Conservation (phyloP, 2,329 filamentous ascomycete genomes). For the Ophiostoma populinum region DNA sequence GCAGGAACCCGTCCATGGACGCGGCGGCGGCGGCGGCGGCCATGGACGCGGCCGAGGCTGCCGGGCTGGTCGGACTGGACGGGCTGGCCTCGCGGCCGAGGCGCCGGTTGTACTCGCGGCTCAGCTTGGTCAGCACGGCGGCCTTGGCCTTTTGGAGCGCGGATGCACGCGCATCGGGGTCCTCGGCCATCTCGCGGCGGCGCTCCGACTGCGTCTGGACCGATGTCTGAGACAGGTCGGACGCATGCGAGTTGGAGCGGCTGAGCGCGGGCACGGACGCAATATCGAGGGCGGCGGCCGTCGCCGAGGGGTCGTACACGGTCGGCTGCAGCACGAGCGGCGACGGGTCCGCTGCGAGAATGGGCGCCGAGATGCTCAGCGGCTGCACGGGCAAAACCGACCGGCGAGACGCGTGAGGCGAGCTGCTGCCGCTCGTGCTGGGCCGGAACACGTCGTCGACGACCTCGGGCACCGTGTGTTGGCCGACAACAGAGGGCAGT, state of each 20-base stretch:
- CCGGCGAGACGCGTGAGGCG: too few relatives aligned
- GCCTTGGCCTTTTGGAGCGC: slow-evolving; percentile 42
- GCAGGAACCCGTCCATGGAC: slow-evolving; percentile 13
- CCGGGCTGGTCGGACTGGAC: slow-evolving; percentile 1
- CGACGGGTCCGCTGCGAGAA: slow-evolving; percentile 29
- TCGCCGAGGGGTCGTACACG: slow-evolving; percentile 31
- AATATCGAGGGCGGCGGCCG: slow-evolving; percentile 2
- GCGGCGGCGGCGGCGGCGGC: slow-evolving; percentile 7
- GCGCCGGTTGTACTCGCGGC: slow-evolving; percentile 27
- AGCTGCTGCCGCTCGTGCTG: slow-evolving; percentile 4
- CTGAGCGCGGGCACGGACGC: background rate
- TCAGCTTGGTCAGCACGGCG: slow-evolving; percentile 41
- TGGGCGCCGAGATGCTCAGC: slow-evolving; percentile 30
- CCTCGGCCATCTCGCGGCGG: slow-evolving; percentile 25
- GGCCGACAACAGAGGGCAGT: slow-evolving; percentile 1
- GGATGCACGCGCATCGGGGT: slow-evolving; percentile 34
- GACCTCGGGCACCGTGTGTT: background rate
- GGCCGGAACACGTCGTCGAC: slow-evolving; percentile 12
- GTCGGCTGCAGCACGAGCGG: slow-evolving; percentile 38
- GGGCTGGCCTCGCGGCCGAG: slow-evolving; percentile 10
- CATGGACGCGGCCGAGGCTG: slow-evolving; percentile 4
- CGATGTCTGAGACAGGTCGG: background rate
- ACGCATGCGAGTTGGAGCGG: slow-evolving; percentile 3
- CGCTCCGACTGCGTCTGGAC: slow-evolving; percentile 35
- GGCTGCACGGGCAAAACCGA: too few relatives aligned